Base-by-base conservation (phyloP, 257 asterid species). In the Gynochthodes officinalis region DNA sequence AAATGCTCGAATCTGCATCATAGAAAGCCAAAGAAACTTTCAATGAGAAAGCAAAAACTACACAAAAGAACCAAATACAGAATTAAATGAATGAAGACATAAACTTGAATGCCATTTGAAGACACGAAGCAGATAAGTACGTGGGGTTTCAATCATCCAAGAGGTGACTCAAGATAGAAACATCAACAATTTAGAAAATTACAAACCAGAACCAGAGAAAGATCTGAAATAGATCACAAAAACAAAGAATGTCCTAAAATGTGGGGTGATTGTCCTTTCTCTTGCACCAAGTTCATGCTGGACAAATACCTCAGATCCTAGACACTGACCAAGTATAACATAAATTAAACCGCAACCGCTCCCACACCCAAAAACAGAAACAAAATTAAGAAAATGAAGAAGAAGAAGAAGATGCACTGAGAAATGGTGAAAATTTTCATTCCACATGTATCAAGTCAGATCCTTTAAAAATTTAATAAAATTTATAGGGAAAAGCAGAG, bases 1-100 rank as follows among this genome's bases (percentile, higher is more conserved):
- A 23, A 92, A 95, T 54, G 93, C 96, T 74, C 99, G 96, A 65
- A 95, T 95, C 99, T 95, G 96, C 71, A 79, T 71, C 79, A 37
- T 72, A 59, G 33, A 32, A 71, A 78, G 59, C 44, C 43, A 69
- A 73, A 37, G n/a, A 19, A 64, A 54, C 14, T 63, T 46, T 27
- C 23, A 67, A 65, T 67, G 43, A 35, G 14, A 75, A 62, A 39
- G 25, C 12, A 75, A 32, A 62, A 30, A 30, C 42, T 32, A 46
- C 49, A 58, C 23, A 75, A 49, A 23, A n/a, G 5, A 59, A 54
- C 66, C 52, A 32, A 35, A 11, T 9, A 69, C 27, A 11, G 23
- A 21, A 39, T 49, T 37, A 69, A 48, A 18, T 59, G 33, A 4
- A 21, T 37, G 19, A 60, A 27, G 30, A 35, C 54, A 30, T 9